Base-by-base conservation (phyloP, 202 grass and related monocot species). In the Carex arenaria region DNA sequence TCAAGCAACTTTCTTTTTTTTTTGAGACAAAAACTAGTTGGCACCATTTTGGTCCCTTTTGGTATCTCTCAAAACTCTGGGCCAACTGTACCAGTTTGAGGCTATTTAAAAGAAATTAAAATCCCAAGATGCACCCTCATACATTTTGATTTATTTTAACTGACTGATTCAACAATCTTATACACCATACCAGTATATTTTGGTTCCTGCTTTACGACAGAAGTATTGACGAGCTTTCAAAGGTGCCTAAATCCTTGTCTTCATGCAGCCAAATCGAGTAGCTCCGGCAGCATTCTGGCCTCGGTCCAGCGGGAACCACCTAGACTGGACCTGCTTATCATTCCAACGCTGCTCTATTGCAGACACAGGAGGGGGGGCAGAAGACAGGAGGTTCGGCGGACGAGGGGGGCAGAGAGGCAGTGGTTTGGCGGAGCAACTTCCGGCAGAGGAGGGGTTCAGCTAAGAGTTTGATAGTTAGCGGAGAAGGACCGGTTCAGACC, bases 281-380 rank as follows among this genome's bases (percentile, higher is more conserved):
- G 75, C 34, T 12, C 10, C 83, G 2, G 69, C 30, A 26, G 59
- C 82, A 79, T 80, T 86, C 82, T 76, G 86, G 10, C 79, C 78
- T 23, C 92, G 85, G 15, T 94, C 92, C 52, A 97, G 68, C 3
- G 82, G 82, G 11, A 92, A 83, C 94, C 92, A 97, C 51, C 94
- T 78, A 0, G 92, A 97, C 7, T 86, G 85, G 1, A 92, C 94
- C 8, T 83, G 90, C 84, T 91, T 97, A 87, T 94, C 92, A 32
- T 97, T 90, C 90, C 89, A 89, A 7, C 94, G 83, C 13, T 81
- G 86, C 80, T 97, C 91, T 3, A 92, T 90, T 82, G 83, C 74
- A 0, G 90, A 91, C 2, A 97, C 81, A 0, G 94, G 92, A 26
- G 26, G 26, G 26, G 26, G 26, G 26, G 26, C 26, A 1, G 26